phyloP scores from a whole-genome alignment of 148 eudicot genomes.

The Rhododendron ovatum region DNA sequence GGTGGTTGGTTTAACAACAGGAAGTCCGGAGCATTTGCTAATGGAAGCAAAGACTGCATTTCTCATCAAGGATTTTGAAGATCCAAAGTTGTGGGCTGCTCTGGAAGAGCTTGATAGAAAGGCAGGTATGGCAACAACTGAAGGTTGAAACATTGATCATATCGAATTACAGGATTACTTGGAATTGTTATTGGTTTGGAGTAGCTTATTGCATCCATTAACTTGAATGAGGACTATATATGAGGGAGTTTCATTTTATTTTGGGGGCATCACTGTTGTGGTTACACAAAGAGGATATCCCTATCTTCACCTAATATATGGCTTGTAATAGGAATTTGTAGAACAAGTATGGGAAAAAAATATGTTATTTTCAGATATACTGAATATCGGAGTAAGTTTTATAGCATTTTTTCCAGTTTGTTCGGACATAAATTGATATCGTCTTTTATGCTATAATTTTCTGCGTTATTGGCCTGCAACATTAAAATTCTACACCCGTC shows the following conservation, averaged over 20 bases:
- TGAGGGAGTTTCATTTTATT: background rate
- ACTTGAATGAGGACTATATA: too few species aligned
- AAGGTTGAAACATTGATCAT: slow-evolving; percentile 19
- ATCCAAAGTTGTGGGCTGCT: slow-evolving; percentile 82
- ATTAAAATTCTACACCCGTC: too few species aligned
- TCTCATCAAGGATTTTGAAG: slow-evolving; percentile 71
- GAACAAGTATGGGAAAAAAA: background rate
- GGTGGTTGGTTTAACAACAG: slow-evolving; percentile 65
- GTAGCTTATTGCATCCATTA: background rate
- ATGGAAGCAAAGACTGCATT: slow-evolving; percentile 67
- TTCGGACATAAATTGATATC: background rate
- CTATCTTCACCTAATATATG: background rate
- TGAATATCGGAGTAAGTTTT: background rate
- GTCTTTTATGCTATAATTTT: too few species aligned
- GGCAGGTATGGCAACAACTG: slow-evolving; percentile 10
- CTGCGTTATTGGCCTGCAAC: too few species aligned
- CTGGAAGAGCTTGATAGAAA: slow-evolving; percentile 65
- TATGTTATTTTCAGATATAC: background rate
- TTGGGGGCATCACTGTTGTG: background rate
- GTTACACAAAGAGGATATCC: background rate
- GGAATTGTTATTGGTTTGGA: background rate
- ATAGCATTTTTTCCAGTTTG: background rate
- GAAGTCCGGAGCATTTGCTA: slow-evolving; percentile 63
- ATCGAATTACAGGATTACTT: background rate
- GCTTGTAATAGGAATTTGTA: background rate